phyloP scores from a whole-genome alignment of 768 basidiomycete genomes.

The Cyathus striatus region DNA sequence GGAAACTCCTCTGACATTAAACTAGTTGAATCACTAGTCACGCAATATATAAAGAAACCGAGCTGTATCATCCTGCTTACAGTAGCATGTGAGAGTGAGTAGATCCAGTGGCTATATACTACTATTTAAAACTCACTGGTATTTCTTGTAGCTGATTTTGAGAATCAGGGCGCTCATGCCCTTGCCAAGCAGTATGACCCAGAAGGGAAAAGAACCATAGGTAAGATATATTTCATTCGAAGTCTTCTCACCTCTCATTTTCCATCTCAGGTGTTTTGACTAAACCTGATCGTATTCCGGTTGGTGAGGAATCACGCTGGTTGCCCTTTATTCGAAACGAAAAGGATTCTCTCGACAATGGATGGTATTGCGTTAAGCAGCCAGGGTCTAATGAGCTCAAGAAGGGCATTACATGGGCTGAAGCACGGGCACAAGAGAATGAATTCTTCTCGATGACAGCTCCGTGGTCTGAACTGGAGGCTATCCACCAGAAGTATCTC shows the following conservation, averaged over 20 bases:
- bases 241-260: not conserved
- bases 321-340: slow-evolving; percentile 46
- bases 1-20: slow-evolving; percentile 48
- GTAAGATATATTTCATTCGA: slow-evolving; percentile 27
- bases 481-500: slow-evolving; percentile 36
- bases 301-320: slow-evolving; percentile 48
- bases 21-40: slow-evolving; percentile 46
- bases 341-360: slow-evolving; percentile 34
- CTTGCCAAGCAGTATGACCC: slow-evolving; percentile 51
- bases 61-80: slow-evolving; percentile 51
- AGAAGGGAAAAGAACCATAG: slow-evolving; percentile 55
- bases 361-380: slow-evolving; percentile 50
- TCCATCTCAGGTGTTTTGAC: slow-evolving; percentile 52
- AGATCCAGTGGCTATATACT: too few species aligned
- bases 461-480: slow-evolving; percentile 46
- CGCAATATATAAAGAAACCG: slow-evolving; percentile 44
- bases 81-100: slow-evolving; percentile 52
- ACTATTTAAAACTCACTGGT: too few species aligned
- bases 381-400: slow-evolving; percentile 37
- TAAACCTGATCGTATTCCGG: slow-evolving; percentile 57
- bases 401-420: slow-evolving; percentile 43
- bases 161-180: slow-evolving; percentile 61
- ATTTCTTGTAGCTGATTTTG: slow-evolving; percentile 44
- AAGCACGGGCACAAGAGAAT: slow-evolving; percentile 47
- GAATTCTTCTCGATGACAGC: slow-evolving; percentile 40